Evolutionary conservation across 2,329 filamentous ascomycete species (phyloP).

Genomic region (Karstenula rhodostoma): DNA sequence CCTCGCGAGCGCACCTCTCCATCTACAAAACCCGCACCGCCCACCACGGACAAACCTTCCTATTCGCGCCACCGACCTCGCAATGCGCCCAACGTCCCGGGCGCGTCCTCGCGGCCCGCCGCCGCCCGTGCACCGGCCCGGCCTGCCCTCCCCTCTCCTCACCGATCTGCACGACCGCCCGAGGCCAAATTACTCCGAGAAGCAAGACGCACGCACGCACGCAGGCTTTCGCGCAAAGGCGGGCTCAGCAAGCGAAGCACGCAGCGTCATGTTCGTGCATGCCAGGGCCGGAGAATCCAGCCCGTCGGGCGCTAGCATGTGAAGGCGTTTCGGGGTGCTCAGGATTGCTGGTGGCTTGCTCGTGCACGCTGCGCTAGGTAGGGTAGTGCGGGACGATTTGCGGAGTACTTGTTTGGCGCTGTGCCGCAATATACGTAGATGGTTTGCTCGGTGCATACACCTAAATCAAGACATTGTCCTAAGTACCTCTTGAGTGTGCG

Average conservation of each 20-base stretch:
- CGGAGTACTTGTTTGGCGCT: background rate
- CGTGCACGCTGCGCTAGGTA: background rate
- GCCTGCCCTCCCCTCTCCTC: background rate
- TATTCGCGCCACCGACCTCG: background rate
- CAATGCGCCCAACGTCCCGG: background rate
- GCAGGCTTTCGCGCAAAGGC: background rate
- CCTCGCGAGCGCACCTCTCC: too few relatives aligned
- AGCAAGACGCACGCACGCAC: too few relatives aligned
- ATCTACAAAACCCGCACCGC: too few relatives aligned
- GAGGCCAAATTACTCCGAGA: conserved; percentile 3
- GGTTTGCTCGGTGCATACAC: background rate
- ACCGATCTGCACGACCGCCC: conserved; percentile 3
- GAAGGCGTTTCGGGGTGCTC: background rate
- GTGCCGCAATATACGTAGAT: conserved; percentile 3
- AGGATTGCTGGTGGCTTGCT: background rate
- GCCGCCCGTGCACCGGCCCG: background rate
- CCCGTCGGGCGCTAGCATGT: conserved; percentile 10
- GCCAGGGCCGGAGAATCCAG: background rate
- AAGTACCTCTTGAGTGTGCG: background rate
- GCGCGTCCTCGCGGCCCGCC: background rate
- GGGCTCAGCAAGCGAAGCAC: too few relatives aligned
- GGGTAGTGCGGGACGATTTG: too few relatives aligned
- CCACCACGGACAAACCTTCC: background rate
- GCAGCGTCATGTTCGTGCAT: background rate
- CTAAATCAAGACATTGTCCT: background rate